A percentile compares a stretch with the other conserved stretches of the same genome.
These are phyloP conservation scores for Dillenia turbinata DNA, from an alignment of 164 flowering plant species.

Conservation along the genomic window DNA sequence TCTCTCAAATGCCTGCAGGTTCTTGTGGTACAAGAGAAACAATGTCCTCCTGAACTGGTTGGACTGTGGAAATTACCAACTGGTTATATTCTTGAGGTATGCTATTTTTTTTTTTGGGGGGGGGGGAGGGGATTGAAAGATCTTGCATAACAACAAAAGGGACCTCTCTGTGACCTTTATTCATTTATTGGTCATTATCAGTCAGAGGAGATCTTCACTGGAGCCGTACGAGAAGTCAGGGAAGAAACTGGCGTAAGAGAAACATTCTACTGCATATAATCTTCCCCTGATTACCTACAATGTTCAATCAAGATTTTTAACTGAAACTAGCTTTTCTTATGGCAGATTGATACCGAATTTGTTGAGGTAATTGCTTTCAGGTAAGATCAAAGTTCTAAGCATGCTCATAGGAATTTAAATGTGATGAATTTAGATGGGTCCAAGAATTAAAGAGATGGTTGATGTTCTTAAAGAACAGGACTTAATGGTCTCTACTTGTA, in stretches of 20 bases:
- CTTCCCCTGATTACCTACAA: too few relatives aligned
- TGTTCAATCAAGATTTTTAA: neutral
- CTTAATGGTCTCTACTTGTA: too few relatives aligned
- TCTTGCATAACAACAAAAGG: too few relatives aligned
- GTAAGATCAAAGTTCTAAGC: conserved; percentile 24
- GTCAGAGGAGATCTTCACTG: conserved; percentile 81
- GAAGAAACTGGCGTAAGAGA: conserved; percentile 93
- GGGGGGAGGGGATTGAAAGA: too few relatives aligned
- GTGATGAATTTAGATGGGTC: too few relatives aligned
- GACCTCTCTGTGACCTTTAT: too few relatives aligned
- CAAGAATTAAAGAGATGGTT: too few relatives aligned
- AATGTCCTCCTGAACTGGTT: conserved; percentile 38
- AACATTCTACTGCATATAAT: neutral
- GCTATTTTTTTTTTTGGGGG: neutral
- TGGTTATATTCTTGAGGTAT: conserved; percentile 79
- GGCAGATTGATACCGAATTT: conserved; percentile 85
- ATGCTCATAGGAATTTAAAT: too few relatives aligned
- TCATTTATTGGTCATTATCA: conserved; percentile 17
- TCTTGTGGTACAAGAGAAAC: conserved; percentile 89
- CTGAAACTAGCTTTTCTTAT: neutral
- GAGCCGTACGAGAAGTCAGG: conserved; percentile 86
- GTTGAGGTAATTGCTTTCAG: conserved; percentile 88
- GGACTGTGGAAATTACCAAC: conserved; percentile 90
- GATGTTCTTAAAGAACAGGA: too few relatives aligned
- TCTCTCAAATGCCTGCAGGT: conserved; percentile 35